phyloP scores from a whole-genome alignment of 495 filamentous ascomycete genomes.

The Polyplosphaeria fusca region DNA sequence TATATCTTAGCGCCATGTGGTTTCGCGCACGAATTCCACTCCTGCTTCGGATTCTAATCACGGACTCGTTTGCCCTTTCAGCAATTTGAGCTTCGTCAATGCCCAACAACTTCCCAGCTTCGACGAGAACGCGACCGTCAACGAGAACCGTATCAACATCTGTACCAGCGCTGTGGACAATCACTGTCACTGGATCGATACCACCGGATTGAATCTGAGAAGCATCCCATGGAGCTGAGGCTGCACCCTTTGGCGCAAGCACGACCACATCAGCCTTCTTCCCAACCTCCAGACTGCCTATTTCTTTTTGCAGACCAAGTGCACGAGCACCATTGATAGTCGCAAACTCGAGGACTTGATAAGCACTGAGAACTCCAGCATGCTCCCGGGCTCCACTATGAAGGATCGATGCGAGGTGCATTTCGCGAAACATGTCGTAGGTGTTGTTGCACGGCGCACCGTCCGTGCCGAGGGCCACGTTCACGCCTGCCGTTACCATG shows the following conservation, averaged over 20 bases:
- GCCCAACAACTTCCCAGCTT: constrained; percentile 7
- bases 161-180: constrained; percentile 19
- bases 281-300: constrained; percentile 18
- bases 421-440: constrained; percentile 25
- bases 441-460: constrained; percentile 22
- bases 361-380: constrained; percentile 4
- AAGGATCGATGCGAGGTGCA: constrained; percentile 17
- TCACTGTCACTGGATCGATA: constrained; percentile 11
- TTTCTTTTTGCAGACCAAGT: constrained; percentile 14
- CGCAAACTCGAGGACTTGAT: constrained; percentile 16
- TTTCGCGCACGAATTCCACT: constrained; percentile 2
- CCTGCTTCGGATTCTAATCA: neutral
- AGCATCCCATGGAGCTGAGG: constrained; percentile 3
- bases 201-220: neutral
- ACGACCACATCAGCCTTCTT: constrained; percentile 25
- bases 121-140: constrained; percentile 7
- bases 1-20: constrained; percentile 4
- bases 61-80: neutral
- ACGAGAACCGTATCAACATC: constrained; percentile 18
- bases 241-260: constrained; percentile 2
- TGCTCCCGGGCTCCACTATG: constrained; percentile 1
- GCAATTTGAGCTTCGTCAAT: constrained; percentile 8
- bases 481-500: constrained; percentile 11
- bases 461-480: constrained; percentile 17
- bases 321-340: constrained; percentile 22